phyloP scores from a whole-genome alignment of 2,329 filamentous ascomycete species.

The Teratosphaeria gauchensis region DNA sequence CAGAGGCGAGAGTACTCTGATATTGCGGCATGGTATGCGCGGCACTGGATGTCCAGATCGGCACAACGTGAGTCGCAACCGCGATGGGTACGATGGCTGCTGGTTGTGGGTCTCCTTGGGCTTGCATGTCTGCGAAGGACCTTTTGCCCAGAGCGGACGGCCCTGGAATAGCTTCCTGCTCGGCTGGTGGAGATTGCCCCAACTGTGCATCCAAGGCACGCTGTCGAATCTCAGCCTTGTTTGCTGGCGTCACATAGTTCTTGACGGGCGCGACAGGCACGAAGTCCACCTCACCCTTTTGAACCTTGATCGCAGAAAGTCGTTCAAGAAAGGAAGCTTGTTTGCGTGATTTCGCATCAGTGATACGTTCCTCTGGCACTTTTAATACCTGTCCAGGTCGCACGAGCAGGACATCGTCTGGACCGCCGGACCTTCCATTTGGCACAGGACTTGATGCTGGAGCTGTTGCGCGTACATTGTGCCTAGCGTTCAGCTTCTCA shows the following conservation, averaged over 20 bases:
- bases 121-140: background rate
- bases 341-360: slow-evolving; percentile 8
- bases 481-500: background rate
- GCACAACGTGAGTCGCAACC: background rate
- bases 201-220: background rate
- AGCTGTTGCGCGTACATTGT: background rate
- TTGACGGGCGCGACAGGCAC: slow-evolving; percentile 21
- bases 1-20: too few species aligned
- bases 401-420: background rate
- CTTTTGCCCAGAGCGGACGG: background rate
- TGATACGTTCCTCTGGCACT: slow-evolving; percentile 14
- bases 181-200: background rate
- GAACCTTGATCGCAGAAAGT: slow-evolving; percentile 32
- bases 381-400: slow-evolving; percentile 8
- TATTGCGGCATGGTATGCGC: background rate
- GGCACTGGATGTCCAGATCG: background rate
- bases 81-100: background rate
- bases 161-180: background rate
- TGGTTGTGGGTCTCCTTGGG: background rate
- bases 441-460: background rate
- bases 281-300: slow-evolving; percentile 29
- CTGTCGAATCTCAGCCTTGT: slow-evolving; percentile 12
- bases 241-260: slow-evolving; percentile 13
- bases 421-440: background rate
- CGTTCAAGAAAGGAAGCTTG: slow-evolving; percentile 32